phyloP scores from a whole-genome alignment of 129 eudicot genomes.

The Flaveria ramosissima region DNA sequence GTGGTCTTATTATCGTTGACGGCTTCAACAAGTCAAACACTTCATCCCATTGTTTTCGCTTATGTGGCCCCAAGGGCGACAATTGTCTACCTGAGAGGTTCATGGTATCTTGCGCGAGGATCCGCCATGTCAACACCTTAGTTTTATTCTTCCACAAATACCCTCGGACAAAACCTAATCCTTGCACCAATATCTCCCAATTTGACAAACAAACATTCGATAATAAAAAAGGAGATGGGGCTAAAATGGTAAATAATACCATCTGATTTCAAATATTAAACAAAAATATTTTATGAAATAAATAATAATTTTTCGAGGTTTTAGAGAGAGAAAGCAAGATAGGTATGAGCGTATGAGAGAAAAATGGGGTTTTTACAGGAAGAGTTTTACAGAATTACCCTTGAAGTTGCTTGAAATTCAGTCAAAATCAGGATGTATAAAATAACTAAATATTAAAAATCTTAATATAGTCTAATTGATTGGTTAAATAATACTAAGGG shows the following conservation, averaged over 20 bases:
- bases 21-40: conserved; percentile 30
- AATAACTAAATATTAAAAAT: conserved; percentile 14
- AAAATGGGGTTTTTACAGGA: conserved; percentile 27
- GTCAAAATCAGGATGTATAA: conserved; percentile 1
- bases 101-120: conserved; percentile 38
- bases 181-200: neutral
- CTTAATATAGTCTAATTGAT: neutral
- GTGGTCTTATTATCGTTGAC: conserved; percentile 22
- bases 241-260: conserved; percentile 13
- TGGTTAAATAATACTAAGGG: neutral
- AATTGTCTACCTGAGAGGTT: conserved; percentile 41
- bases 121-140: conserved; percentile 39
- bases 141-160: conserved; percentile 6
- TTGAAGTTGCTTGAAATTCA: conserved; percentile 30
- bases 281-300: neutral
- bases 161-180: neutral
- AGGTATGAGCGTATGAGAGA: neutral
- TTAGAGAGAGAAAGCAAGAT: neutral
- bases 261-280: neutral
- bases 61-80: conserved; percentile 37
- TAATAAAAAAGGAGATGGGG: neutral
- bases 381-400: conserved; percentile 6
- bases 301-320: neutral
- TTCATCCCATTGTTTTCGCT: conserved; percentile 44
- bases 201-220: neutral